These are phyloP conservation scores for Dicorynia guianensis DNA, from an alignment of 306 rosid species.

Conservation along the genomic window DNA sequence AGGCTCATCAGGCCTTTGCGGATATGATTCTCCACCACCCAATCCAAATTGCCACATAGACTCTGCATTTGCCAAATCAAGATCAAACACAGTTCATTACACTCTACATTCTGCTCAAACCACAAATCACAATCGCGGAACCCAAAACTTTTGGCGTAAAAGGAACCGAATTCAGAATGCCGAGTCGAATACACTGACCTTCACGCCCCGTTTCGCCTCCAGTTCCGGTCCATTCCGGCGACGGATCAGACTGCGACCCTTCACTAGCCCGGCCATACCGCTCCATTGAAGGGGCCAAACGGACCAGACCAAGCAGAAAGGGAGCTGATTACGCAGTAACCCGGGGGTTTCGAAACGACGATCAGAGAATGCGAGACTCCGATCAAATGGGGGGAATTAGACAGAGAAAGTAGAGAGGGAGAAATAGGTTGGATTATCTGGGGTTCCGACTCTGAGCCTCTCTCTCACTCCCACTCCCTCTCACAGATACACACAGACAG, in stretches of 20 bases:
- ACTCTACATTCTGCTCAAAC: slow-evolving; percentile 52
- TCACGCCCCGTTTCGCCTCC: slow-evolving; percentile 62
- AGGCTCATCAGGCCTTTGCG: slow-evolving; percentile 85
- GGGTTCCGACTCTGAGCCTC: slow-evolving; percentile 43
- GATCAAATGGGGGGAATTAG: slow-evolving; percentile 63
- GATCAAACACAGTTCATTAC: slow-evolving; percentile 55
- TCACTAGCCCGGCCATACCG: slow-evolving; percentile 77
- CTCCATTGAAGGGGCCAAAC: slow-evolving; percentile 82
- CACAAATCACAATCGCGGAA: slow-evolving; percentile 46
- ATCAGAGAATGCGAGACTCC: slow-evolving; percentile 54
- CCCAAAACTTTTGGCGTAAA: slow-evolving; percentile 18
- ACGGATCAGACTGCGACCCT: slow-evolving; percentile 87
- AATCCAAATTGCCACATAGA: slow-evolving; percentile 68
- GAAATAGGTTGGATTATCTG: slow-evolving; percentile 53
- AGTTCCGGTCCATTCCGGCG: slow-evolving; percentile 74
- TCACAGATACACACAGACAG: not conserved
- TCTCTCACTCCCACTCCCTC: slow-evolving; percentile 21
- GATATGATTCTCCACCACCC: slow-evolving; percentile 80
- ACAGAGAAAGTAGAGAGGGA: slow-evolving; percentile 38
- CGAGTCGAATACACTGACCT: slow-evolving; percentile 56
- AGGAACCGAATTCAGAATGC: slow-evolving; percentile 57
- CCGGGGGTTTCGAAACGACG: slow-evolving; percentile 13
- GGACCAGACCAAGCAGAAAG: slow-evolving; percentile 9
- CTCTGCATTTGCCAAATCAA: slow-evolving; percentile 65
- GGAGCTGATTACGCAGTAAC: slow-evolving; percentile 42